Conservation (phyloP, 2,329 filamentous ascomycete species). For the Dactylellina sp. region DNA sequence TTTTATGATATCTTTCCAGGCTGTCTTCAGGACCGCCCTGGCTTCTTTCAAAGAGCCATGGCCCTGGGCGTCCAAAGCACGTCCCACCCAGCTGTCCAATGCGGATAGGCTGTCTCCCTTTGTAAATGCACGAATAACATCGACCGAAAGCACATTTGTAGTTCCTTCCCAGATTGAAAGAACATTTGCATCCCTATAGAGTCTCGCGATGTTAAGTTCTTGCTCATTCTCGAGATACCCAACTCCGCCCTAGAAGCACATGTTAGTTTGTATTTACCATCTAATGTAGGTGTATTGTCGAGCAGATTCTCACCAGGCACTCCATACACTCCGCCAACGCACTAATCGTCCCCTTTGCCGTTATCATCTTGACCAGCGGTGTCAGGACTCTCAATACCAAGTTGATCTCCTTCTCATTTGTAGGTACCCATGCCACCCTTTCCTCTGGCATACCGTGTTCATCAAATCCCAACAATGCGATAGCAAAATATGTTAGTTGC, state of each 20-base stretch:
- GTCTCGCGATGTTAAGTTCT: slow-evolving; percentile 74
- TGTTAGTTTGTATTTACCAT: slow-evolving; percentile 3
- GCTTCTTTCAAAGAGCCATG: slow-evolving; percentile 35
- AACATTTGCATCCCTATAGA: slow-evolving; percentile 75
- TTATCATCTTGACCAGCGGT: slow-evolving; percentile 72
- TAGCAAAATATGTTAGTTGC: slow-evolving; percentile 70
- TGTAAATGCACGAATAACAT: slow-evolving; percentile 66
- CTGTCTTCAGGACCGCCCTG: slow-evolving; percentile 19
- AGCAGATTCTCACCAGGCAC: slow-evolving; percentile 60
- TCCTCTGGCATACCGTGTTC: slow-evolving; percentile 65
- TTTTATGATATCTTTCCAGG: slow-evolving; percentile 65
- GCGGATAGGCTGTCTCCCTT: slow-evolving; percentile 61
- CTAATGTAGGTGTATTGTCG: neutral
- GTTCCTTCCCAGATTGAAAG: slow-evolving; percentile 79
- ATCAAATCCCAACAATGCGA: slow-evolving; percentile 69
- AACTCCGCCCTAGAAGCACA: slow-evolving; percentile 70
- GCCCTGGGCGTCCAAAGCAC: slow-evolving; percentile 57
- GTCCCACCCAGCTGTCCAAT: slow-evolving; percentile 58
- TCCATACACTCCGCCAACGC: slow-evolving; percentile 73
- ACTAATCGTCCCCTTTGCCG: slow-evolving; percentile 68
- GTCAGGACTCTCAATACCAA: slow-evolving; percentile 67
- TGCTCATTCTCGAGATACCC: slow-evolving; percentile 75
- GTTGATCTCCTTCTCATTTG: slow-evolving; percentile 62
- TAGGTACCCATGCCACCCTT: slow-evolving; percentile 57
- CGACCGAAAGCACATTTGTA: slow-evolving; percentile 75